phyloP scores from a whole-genome alignment of 2,329 filamentous ascomycete genomes.

The Penicillium digitatum region DNA sequence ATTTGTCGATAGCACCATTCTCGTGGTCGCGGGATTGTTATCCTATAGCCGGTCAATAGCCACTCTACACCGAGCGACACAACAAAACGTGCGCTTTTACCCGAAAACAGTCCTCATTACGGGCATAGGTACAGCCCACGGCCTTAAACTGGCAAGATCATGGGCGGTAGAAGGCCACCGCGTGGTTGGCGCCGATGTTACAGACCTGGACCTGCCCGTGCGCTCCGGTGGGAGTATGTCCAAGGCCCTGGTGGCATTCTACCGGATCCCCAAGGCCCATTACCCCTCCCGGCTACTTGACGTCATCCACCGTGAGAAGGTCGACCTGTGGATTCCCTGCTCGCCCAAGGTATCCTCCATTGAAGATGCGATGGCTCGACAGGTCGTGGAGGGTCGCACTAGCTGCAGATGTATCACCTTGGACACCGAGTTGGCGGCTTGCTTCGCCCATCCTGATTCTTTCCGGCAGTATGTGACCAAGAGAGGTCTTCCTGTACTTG shows the following conservation, averaged over 20 bases:
- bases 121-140: slow-evolving; percentile 69
- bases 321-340: slow-evolving; percentile 71
- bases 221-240: slow-evolving; percentile 58
- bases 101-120: slow-evolving; percentile 64
- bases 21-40: slow-evolving; percentile 34
- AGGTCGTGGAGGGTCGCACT: slow-evolving; percentile 56
- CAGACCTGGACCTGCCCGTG: slow-evolving; percentile 42
- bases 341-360: slow-evolving; percentile 64
- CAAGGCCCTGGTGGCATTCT: slow-evolving; percentile 52
- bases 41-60: slow-evolving; percentile 23
- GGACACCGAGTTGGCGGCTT: slow-evolving; percentile 52
- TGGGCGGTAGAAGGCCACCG: slow-evolving; percentile 63
- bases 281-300: slow-evolving; percentile 58
- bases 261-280: slow-evolving; percentile 45
- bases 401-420: slow-evolving; percentile 63
- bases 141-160: slow-evolving; percentile 60
- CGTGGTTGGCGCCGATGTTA: slow-evolving; percentile 69
- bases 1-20: slow-evolving; percentile 49
- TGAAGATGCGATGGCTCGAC: slow-evolving; percentile 63
- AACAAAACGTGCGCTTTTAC: slow-evolving; percentile 36
- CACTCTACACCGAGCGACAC: slow-evolving; percentile 19
- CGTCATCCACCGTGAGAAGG: slow-evolving; percentile 57
- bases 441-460: slow-evolving; percentile 60
- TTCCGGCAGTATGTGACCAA: slow-evolving; percentile 59
- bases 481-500: slow-evolving; percentile 53